Conservation (phyloP, 202 grass and related monocot genomes). For the Saccharum hybrid region DNA sequence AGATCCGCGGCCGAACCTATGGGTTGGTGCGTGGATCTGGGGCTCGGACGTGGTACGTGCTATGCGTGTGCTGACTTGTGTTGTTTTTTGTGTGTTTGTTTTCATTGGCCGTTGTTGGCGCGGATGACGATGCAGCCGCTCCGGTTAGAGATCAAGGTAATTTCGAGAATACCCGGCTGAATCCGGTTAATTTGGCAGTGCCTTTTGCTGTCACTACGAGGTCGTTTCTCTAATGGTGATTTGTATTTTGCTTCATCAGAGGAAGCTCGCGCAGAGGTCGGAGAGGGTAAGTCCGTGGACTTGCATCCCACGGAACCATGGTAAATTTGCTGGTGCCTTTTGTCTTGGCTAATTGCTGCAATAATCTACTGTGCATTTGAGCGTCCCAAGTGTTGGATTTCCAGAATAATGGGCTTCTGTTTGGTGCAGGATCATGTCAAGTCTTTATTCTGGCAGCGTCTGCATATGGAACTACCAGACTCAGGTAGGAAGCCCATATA, state of each 20-base stretch:
- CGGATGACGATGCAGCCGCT: constrained; percentile 59
- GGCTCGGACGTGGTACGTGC: constrained; percentile 22
- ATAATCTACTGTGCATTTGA: not conserved
- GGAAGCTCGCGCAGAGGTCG: constrained; percentile 90
- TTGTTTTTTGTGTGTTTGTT: constrained; percentile 47
- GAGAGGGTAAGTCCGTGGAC: constrained; percentile 92
- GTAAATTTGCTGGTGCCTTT: constrained; percentile 42
- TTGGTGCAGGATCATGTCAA: constrained; percentile 73
- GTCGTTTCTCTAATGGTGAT: constrained; percentile 37
- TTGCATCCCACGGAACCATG: constrained; percentile 86
- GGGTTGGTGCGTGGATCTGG: constrained; percentile 28
- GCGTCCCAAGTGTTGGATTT: not conserved
- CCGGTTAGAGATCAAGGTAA: constrained; percentile 92
- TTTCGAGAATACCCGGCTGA: constrained; percentile 22
- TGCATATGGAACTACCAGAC: constrained; percentile 89
- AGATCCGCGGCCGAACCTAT: constrained; percentile 34
- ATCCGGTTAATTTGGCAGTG: constrained; percentile 34
- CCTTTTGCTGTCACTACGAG: not conserved
- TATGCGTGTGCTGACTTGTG: constrained; percentile 26
- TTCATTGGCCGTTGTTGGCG: constrained; percentile 7
- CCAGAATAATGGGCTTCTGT: not conserved
- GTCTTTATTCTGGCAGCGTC: constrained; percentile 84
- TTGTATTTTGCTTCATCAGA: constrained; percentile 65
- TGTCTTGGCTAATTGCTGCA: not conserved
- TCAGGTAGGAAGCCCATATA: constrained; percentile 45